Conservation (phyloP, 176 grass and related monocot genomes). For the Alopecurus myosuroides region DNA sequence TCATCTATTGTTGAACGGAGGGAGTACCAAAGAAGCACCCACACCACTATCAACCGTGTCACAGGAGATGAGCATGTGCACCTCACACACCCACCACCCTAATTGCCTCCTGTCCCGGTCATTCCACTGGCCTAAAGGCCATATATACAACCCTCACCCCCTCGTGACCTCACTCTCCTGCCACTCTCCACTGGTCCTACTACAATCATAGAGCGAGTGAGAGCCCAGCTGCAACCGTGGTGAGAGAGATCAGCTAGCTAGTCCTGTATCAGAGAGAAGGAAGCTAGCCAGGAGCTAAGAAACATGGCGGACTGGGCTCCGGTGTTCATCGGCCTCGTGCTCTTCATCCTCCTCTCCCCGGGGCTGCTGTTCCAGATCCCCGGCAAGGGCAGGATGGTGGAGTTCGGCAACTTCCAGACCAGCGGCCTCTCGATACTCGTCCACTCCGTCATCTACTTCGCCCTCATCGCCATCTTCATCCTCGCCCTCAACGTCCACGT, state of each 20-base stretch:
- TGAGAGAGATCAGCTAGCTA: background rate
- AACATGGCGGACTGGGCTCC: slow-evolving; percentile 73
- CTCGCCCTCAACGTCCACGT: slow-evolving; percentile 73
- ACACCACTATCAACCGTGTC: background rate
- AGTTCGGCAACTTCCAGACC: slow-evolving; percentile 91
- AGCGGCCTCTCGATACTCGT: slow-evolving; percentile 79
- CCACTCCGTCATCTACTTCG: slow-evolving; percentile 83
- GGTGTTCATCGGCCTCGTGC: slow-evolving; percentile 70
- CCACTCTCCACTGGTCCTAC: slow-evolving; percentile 4
- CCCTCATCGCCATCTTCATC: slow-evolving; percentile 76
- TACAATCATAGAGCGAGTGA: background rate
- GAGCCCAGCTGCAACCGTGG: background rate
- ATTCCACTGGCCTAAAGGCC: background rate
- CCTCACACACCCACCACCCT: slow-evolving; percentile 3
- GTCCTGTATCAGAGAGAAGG: background rate
- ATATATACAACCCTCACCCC: background rate
- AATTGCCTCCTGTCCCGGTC: background rate
- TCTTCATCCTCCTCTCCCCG: slow-evolving; percentile 91
- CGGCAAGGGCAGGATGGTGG: slow-evolving; percentile 49
- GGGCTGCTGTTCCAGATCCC: slow-evolving; percentile 84
- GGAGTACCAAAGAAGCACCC: background rate
- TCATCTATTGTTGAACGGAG: too few relatives aligned
- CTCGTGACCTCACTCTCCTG: background rate
- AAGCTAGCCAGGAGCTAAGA: background rate
- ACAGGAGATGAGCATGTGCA: background rate